A percentile compares a stretch with the other conserved stretches of the same genome.
Conservation (phyloP, 164 flowering plant genomes). For the Hamamelis virginiana region DNA sequence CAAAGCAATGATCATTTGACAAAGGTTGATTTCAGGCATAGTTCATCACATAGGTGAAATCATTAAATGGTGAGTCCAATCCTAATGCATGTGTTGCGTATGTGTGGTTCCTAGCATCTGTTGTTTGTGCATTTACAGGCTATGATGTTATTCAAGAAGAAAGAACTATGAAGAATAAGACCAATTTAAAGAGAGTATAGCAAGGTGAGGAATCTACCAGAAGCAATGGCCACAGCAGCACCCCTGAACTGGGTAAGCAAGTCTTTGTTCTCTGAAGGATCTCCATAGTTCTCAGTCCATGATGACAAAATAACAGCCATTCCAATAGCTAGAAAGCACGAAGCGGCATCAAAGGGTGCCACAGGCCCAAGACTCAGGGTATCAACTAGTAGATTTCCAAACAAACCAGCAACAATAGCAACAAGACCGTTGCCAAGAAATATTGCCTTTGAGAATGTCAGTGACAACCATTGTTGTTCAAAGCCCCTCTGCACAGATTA, state of each 20-base stretch:
- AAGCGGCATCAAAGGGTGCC: conserved; percentile 96
- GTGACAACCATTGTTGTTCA: conserved; percentile 92
- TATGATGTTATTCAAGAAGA: background rate
- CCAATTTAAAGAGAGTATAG: background rate
- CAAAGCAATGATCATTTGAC: background rate
- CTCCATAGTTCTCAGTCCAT: conserved; percentile 94
- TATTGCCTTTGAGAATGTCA: conserved; percentile 93
- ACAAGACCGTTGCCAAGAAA: conserved; percentile 95
- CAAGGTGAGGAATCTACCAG: conserved; percentile 48
- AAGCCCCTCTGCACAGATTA: conserved; percentile 68
- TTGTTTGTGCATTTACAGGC: background rate
- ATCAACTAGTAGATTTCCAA: conserved; percentile 83
- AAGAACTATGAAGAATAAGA: background rate
- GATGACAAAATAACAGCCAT: conserved; percentile 84
- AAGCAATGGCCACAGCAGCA: conserved; percentile 93
- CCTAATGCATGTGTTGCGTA: background rate
- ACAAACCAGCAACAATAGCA: conserved; percentile 83
- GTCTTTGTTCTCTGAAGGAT: conserved; percentile 90
- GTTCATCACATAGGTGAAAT: background rate
- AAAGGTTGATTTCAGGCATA: background rate
- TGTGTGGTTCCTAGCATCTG: background rate
- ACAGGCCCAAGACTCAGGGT: conserved; percentile 80
- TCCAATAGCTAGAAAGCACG: conserved; percentile 88
- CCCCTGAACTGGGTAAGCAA: conserved; percentile 84
- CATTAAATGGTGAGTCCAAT: background rate